Conservation (phyloP, 1,139 yeast genomes). For the Taiozyma sp. region DNA sequence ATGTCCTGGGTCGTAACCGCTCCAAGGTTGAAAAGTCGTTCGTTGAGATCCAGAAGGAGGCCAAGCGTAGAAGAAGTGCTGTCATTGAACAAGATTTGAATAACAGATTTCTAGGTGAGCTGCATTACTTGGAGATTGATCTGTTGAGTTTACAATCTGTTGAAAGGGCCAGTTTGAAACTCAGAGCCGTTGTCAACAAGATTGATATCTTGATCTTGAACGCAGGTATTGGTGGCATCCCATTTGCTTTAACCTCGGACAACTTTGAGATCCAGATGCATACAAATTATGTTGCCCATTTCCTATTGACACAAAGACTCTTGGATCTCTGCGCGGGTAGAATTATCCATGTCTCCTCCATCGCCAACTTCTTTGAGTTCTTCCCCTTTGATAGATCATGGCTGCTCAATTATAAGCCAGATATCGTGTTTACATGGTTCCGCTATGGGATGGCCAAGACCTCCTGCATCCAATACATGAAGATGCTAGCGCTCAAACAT, state of each 20-base stretch:
- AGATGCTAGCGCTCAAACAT: conserved; percentile 58
- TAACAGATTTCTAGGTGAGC: conserved; percentile 45
- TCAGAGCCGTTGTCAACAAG: conserved; percentile 43
- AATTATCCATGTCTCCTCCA: conserved; percentile 63
- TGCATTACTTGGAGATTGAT: conserved; percentile 59
- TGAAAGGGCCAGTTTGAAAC: conserved; percentile 46
- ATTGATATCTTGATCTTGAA: conserved; percentile 68
- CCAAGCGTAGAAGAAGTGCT: conserved; percentile 31
- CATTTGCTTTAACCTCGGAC: conserved; percentile 59
- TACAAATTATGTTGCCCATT: conserved; percentile 75
- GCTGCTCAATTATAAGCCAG: conserved; percentile 57
- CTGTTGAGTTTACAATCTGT: conserved; percentile 56
- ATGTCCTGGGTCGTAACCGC: conserved; percentile 65
- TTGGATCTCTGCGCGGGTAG: conserved; percentile 48
- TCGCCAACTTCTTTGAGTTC: conserved; percentile 58
- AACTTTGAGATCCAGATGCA: conserved; percentile 79
- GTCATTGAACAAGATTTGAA: conserved; percentile 14
- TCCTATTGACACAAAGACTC: conserved; percentile 59
- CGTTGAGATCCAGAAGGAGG: conserved; percentile 49
- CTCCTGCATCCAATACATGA: conserved; percentile 73
- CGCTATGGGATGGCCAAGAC: conserved; percentile 79
- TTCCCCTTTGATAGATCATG: conserved; percentile 45
- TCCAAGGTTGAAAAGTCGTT: conserved; percentile 55
- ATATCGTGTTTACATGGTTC: conserved; percentile 68
- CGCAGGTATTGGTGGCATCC: conserved; percentile 82